Conservation (phyloP, 2,329 filamentous ascomycete species). For the Colletotrichum tamarilloi region DNA sequence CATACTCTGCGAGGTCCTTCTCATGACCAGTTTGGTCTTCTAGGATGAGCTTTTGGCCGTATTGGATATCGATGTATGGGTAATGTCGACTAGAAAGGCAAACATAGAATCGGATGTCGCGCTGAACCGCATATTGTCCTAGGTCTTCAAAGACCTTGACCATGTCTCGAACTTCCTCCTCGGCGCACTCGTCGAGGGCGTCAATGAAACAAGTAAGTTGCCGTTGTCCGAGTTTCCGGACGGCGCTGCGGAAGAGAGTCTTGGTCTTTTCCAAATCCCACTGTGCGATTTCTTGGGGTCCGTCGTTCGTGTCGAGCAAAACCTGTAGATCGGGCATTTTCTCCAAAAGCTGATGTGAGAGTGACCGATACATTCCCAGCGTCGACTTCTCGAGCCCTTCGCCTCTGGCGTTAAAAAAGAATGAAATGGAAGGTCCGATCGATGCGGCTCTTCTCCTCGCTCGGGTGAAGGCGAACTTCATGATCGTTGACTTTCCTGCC, state of each 20-base stretch:
- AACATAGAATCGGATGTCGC: constrained; percentile 41
- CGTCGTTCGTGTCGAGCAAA: neutral
- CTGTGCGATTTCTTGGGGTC: too few species aligned
- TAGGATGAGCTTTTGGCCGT: constrained; percentile 36
- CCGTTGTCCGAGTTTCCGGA: constrained; percentile 12
- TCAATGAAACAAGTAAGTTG: constrained; percentile 47
- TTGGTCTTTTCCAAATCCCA: neutral
- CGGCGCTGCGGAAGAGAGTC: neutral
- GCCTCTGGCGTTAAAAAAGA: constrained; percentile 35
- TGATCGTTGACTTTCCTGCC: constrained; percentile 14
- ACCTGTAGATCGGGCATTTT: constrained; percentile 45
- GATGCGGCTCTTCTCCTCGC: neutral
- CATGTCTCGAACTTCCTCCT: constrained; percentile 39
- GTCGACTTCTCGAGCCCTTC: constrained; percentile 54
- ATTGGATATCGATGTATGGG: constrained; percentile 40
- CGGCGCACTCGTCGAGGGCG: constrained; percentile 61
- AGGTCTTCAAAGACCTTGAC: constrained; percentile 54
- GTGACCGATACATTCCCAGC: constrained; percentile 60
- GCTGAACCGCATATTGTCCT: constrained; percentile 24
- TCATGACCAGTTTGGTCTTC: constrained; percentile 42
- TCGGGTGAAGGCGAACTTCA: neutral
- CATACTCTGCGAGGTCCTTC: constrained; percentile 40
- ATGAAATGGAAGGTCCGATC: neutral
- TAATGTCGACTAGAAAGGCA: constrained; percentile 62
- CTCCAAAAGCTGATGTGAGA: constrained; percentile 58